Conservation (phyloP, 2,329 filamentous ascomycete species). For the Exophiala dermatitidis region DNA sequence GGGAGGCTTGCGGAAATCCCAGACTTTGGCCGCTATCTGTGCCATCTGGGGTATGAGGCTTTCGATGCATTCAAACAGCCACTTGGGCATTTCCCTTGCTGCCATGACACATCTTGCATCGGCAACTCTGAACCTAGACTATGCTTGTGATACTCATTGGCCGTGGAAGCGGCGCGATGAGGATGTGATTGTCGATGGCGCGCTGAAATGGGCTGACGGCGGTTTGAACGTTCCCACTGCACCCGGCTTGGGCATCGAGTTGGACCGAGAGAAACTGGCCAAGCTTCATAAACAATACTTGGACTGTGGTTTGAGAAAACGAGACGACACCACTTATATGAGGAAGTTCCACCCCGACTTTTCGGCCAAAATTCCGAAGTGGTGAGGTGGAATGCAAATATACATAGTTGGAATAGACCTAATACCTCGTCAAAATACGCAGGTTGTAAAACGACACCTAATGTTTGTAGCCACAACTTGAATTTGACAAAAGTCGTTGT, state of each 20-base stretch:
- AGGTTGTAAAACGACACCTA: too few relatives aligned
- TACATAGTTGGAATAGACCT: too few relatives aligned
- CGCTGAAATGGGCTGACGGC: constrained; percentile 35
- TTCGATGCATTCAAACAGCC: constrained; percentile 42
- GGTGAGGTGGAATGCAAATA: constrained; percentile 1
- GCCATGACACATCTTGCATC: constrained; percentile 41
- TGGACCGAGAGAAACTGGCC: constrained; percentile 35
- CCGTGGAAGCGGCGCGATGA: constrained; percentile 41
- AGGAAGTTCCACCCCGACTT: constrained; percentile 13
- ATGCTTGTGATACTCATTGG: constrained; percentile 42
- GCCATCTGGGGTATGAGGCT: constrained; percentile 37
- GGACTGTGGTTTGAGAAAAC: constrained; percentile 29
- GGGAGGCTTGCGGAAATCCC: constrained; percentile 39
- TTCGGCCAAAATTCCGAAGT: constrained; percentile 8
- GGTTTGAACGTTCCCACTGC: constrained; percentile 33
- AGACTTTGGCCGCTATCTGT: constrained; percentile 33
- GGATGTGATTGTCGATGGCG: constrained; percentile 37
- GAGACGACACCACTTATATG: constrained; percentile 14
- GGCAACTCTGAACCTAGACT: constrained; percentile 39
- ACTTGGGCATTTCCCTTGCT: constrained; percentile 39
- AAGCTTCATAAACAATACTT: constrained; percentile 36
- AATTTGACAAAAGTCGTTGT: too few relatives aligned
- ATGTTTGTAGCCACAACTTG: too few relatives aligned
- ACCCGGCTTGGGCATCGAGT: constrained; percentile 35
- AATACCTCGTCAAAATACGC: too few relatives aligned